phyloP scores from a whole-genome alignment of 805 yeast genomes.

The Candida multigemmis region DNA sequence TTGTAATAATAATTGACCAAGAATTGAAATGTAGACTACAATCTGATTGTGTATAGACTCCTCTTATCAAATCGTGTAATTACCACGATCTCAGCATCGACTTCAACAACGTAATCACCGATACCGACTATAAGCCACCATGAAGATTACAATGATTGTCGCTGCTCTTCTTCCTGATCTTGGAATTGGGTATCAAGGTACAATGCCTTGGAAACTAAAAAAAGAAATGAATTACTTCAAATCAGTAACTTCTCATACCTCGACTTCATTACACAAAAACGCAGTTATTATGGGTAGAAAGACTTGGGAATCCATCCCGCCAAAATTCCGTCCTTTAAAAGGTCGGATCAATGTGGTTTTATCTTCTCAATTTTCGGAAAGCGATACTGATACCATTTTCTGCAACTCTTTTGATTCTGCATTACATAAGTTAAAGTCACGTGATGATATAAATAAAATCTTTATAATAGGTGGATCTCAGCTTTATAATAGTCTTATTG shows the following conservation, averaged over 20 bases:
- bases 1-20: conserved; percentile 1
- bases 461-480: conserved; percentile 93
- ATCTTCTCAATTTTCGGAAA: conserved; percentile 35
- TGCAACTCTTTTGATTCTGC: conserved; percentile 19
- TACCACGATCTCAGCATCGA: conserved; percentile 2
- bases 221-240: conserved; percentile 82
- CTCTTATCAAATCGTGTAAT: no score
- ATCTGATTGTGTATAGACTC: no score
- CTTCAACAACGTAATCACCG: conserved; percentile 2
- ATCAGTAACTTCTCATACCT: conserved; percentile 47
- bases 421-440: conserved; percentile 7
- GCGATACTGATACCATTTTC: conserved; percentile 15
- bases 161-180: conserved; percentile 75
- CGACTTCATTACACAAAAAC: conserved; percentile 30
- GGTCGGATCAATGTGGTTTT: conserved; percentile 69
- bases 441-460: conserved; percentile 40
- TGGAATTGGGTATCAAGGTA: conserved; percentile 81
- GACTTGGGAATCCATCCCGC: conserved; percentile 93
- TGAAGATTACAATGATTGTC: conserved; percentile 46
- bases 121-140: conserved; percentile 1
- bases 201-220: conserved; percentile 79
- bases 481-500: conserved; percentile 53
- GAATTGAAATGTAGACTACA: no score
- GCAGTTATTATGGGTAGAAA: conserved; percentile 94
- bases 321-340: conserved; percentile 73